Base-by-base conservation (phyloP, 192 early-diverging fungal species). In the Podila verticillata region DNA sequence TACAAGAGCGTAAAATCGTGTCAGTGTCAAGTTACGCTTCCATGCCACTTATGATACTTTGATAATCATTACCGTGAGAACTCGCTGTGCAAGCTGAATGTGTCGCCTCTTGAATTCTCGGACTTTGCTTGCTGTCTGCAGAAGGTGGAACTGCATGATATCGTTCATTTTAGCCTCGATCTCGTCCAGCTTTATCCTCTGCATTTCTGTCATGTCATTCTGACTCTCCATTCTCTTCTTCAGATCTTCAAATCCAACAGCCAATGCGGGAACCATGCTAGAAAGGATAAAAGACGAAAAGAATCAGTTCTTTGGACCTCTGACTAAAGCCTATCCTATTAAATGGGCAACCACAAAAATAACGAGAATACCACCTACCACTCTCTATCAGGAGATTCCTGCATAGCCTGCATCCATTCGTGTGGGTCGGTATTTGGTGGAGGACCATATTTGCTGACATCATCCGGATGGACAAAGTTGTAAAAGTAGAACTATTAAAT, bases 201-300 rank as follows among this genome's bases (percentile, higher is more conserved):
- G 93, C 48, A 88, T 86, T 54, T 92, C 81, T 49, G 85, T 85
- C 68, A 91, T 85, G 29, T 91, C 65, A 10, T 93, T 85, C 81
- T 98, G 96, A 57, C 88, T 83, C 28, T 91, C 90, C 51, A 95
- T 90, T 15, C 97, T 89, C 84, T 95, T 96, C 57, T 95, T 90
- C 17, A 99, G 79, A 63, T 97, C 96, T 7, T 92, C 94, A 65
- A 98, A 99, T 22, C 96, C 96, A 66, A 92, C 87, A 4, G 95
- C 96, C 7, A 97, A 75, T 13, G 94, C 96, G 12, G 97, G 97
- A 2, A 99, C 96, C 87, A 96, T 89, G 56, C 93, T 94, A 74
- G 26, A 69, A 47, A 61, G 7, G n/a, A 3, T 61, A 68, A 34
- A 34, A 44, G 47, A 78, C 65, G 19, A 28, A 9, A 17, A 10